phyloP scores from a whole-genome alignment of 768 basidiomycete genomes.

The Termitomyces sp. region DNA sequence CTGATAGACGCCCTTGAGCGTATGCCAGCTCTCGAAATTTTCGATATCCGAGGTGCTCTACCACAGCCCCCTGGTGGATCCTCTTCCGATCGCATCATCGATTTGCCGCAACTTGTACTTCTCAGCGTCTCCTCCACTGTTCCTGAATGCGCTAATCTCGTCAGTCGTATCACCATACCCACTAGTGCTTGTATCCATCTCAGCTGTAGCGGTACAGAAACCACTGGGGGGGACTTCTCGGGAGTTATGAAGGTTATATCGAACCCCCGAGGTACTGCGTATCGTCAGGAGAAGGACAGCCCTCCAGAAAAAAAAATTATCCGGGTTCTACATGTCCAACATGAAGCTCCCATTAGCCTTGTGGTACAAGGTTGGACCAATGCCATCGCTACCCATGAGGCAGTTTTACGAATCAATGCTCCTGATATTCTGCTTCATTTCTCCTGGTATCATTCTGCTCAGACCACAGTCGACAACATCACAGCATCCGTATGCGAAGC shows the following conservation, averaged over 20 bases:
- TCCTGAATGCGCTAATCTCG: slow-evolving; percentile 20
- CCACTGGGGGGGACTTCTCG: slow-evolving; percentile 16
- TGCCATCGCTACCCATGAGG: not conserved
- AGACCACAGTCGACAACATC: slow-evolving; percentile 12
- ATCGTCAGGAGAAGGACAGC: slow-evolving; percentile 4
- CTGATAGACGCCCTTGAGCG: slow-evolving; percentile 28
- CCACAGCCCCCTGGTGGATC: slow-evolving; percentile 20
- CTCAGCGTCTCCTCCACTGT: slow-evolving; percentile 17
- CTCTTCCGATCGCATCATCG: slow-evolving; percentile 12
- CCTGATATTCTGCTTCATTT: slow-evolving; percentile 19
- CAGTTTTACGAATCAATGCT: not conserved
- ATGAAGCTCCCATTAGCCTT: slow-evolving; percentile 11
- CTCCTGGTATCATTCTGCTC: slow-evolving; percentile 18
- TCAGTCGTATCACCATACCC: slow-evolving; percentile 21
- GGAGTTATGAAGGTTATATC: slow-evolving; percentile 15
- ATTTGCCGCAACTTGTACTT: slow-evolving; percentile 18
- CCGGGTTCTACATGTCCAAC: slow-evolving; percentile 10
- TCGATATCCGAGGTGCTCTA: slow-evolving; percentile 33
- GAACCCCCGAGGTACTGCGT: slow-evolving; percentile 3
- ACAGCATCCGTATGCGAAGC: slow-evolving; percentile 18
- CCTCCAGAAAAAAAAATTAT: slow-evolving; percentile 8
- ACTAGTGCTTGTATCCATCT: slow-evolving; percentile 14
- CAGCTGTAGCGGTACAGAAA: slow-evolving; percentile 14
- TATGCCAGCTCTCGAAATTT: slow-evolving; percentile 28
- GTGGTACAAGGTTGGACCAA: slow-evolving; percentile 15